Conservation (phyloP, 768 basidiomycete species). For the Boletus subparvulus region DNA sequence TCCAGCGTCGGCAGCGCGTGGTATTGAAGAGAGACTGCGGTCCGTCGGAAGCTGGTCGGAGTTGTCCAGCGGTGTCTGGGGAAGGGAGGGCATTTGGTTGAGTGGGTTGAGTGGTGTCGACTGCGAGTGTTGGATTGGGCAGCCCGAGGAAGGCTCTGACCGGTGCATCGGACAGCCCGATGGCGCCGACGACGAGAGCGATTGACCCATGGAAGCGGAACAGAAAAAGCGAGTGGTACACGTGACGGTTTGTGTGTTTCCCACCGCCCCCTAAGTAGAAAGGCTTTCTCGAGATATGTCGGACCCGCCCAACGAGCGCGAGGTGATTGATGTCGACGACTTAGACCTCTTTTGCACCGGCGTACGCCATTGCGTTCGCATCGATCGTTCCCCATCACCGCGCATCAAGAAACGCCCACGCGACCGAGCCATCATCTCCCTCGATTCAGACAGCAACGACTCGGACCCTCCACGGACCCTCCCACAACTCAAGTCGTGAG, state of each 20-base stretch:
- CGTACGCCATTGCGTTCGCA: constrained; percentile 14
- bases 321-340: constrained; percentile 31
- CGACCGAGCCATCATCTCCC: constrained; percentile 8
- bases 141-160: constrained; percentile 22
- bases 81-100: constrained; percentile 88
- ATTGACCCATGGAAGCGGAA: constrained; percentile 18
- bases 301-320: constrained; percentile 1
- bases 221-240: background rate
- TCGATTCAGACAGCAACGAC: constrained; percentile 19
- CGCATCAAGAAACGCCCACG: constrained; percentile 13
- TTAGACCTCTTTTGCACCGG: constrained; percentile 21
- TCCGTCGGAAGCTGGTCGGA: constrained; percentile 62
- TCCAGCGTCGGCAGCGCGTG: constrained; percentile 48
- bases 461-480: background rate
- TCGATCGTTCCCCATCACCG: constrained; percentile 12
- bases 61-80: constrained; percentile 64
- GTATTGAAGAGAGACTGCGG: constrained; percentile 83
- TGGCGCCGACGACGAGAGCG: constrained; percentile 13
- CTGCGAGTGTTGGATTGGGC: constrained; percentile 43
- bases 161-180: constrained; percentile 14
- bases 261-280: background rate
- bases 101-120: constrained; percentile 52
- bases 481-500: constrained; percentile 4
- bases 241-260: constrained; percentile 11
- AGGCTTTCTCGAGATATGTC: background rate